phyloP scores from a whole-genome alignment of 306 rosid genomes.

The Hippophae gyantsensis region DNA sequence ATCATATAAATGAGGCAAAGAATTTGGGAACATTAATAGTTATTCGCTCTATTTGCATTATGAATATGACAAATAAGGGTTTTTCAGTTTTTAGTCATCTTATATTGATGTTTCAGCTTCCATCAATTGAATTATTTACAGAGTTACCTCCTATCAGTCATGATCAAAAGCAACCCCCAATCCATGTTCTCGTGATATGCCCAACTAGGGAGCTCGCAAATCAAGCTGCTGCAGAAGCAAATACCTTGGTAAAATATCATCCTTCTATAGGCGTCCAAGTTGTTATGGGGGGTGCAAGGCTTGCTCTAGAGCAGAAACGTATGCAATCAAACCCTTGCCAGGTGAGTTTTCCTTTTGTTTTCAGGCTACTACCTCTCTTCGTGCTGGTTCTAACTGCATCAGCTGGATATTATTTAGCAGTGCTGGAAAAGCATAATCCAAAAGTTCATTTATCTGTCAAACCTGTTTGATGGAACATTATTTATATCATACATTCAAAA shows the following conservation, averaged over 20 bases:
- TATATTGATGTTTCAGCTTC: constrained; percentile 60
- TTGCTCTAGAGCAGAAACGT: constrained; percentile 75
- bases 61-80: no score
- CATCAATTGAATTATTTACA: constrained; percentile 74
- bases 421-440: neutral
- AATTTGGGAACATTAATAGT: no score
- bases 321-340: constrained; percentile 92
- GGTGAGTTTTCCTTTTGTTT: constrained; percentile 26
- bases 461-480: constrained; percentile 7
- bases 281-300: constrained; percentile 93
- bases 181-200: constrained; percentile 79
- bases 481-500: constrained; percentile 9
- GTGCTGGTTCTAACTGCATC: neutral
- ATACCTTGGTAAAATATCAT: constrained; percentile 67
- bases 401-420: constrained; percentile 2
- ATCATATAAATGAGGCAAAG: no score
- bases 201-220: constrained; percentile 94
- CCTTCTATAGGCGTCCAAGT: constrained; percentile 84
- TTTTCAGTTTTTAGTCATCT: constrained; percentile 13
- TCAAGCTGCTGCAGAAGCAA: constrained; percentile 89
- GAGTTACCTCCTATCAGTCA: constrained; percentile 52
- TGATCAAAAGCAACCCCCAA: constrained; percentile 70
- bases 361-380: neutral
- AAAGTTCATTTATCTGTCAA: constrained; percentile 2
- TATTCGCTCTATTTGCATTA: no score